Base-by-base conservation (phyloP, 768 basidiomycete genomes). In the Amanita polypyramis region DNA sequence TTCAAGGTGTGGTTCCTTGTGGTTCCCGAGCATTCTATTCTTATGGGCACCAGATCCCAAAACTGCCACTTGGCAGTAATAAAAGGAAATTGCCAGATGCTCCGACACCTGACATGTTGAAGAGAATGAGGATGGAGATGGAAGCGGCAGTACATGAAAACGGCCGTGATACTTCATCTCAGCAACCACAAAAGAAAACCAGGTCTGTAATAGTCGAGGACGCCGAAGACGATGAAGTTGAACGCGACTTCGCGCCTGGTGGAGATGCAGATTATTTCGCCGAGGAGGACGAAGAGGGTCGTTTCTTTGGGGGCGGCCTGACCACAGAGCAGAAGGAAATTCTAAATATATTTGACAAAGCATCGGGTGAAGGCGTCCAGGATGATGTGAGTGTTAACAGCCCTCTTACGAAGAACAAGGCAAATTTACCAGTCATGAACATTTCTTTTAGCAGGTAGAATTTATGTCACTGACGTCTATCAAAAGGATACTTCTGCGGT, bases 241-340 rank as follows among this genome's bases (percentile, higher is more conserved):
- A 63, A 40, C 65, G 58, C 1, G 69, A 73, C 52, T 90, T 89
- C 63, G 85, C 86, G 0, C 90, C 89, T 9, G 88, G 88, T 8
- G 82, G 82, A 19, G 92, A 95, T 54, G 85, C 88, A 0, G 91
- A 94, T 60, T 94, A 93, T 62, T 92, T 87, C 56, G 76, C 62
- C 3, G 94, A 95, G 56, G 92, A 94, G 63, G 92, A 94, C 58
- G 88, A 85, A 19, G 91, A 93, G 56, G 92, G 90, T 0, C 74
- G 92, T 9, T 94, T 95, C 66, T 95, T 83, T 58, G 96, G 96
- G 33, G 92, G 94, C 1, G 96, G 96, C 1, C 68, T 99, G 52
- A 94, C 91, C 1, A 75, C 73, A 33, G 85, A 93, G 60, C 96
- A 99, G 68, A 94, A 97, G 61, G 83, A 93, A 49, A 98, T 99